phyloP scores from a whole-genome alignment of 106 monocot species.

The Cymbidium sinense region DNA sequence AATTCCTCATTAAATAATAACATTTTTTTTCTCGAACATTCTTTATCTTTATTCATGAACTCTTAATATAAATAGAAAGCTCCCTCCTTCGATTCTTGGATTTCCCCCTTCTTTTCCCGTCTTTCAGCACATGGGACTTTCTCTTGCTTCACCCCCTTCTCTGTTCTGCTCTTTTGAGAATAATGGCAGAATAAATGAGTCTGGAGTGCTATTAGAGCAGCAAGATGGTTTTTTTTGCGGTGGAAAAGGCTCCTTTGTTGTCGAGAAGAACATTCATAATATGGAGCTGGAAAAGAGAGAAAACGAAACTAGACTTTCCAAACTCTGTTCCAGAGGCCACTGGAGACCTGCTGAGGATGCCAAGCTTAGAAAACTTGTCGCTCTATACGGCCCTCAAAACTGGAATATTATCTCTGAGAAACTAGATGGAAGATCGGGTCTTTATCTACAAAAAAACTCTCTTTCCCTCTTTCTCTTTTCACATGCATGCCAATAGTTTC shows the following conservation, averaged over 20 bases:
- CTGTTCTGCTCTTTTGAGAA: not conserved
- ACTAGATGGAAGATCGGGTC: slow-evolving; percentile 22
- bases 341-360: slow-evolving; percentile 30
- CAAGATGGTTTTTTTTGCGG: not conserved
- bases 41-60: no score
- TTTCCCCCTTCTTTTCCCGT: not conserved
- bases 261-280: not conserved
- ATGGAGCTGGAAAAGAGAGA: not conserved
- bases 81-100: no score
- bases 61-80: no score
- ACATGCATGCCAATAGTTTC: not conserved
- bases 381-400: slow-evolving; percentile 21
- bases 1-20: no score
- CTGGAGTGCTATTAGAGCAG: not conserved
- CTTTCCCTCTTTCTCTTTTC: not conserved
- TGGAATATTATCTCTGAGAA: slow-evolving; percentile 26
- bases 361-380: slow-evolving; percentile 25
- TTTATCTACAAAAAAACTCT: not conserved
- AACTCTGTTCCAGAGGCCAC: slow-evolving; percentile 18
- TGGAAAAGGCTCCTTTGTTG: not conserved
- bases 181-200: not conserved
- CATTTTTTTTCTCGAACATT: no score
- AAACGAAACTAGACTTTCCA: slow-evolving; percentile 4
- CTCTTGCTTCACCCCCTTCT: not conserved
- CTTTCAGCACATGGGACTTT: not conserved